Base-by-base conservation (phyloP, 257 asterid genomes). In the Misopates orontium region DNA sequence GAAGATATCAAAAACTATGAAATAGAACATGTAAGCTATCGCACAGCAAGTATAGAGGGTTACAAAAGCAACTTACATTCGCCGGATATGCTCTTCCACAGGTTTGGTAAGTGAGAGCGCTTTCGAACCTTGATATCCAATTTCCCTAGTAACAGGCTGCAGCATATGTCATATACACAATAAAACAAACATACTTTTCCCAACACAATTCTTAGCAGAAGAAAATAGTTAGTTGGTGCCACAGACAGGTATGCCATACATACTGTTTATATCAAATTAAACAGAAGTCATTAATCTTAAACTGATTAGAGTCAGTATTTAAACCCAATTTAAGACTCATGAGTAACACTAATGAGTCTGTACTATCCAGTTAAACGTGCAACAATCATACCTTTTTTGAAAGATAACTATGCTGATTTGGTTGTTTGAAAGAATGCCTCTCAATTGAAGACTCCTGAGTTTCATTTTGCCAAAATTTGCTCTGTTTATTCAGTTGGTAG, bases 21-120 rank as follows among this genome's bases (percentile, higher is more conserved):
- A 44, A 52, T 47, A n/a, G n/a, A 52, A 53, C 23, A 42, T 52
- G 15, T 12, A 45, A 14, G 13, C 8, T 15, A 18, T 41, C 36
- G 20, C 40, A 51, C 2, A 47, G 65, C 8, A 69, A 74, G 17
- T 20, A 8, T 8, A 58, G 63, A 32, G 25, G 49, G 48, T 11
- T 42, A 54, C 47, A 18, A 56, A 65, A 77, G 67, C 28, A 50
- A 76, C 96, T 81, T 79, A 93, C 98, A 77, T 68, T 77, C 71
- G 75, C 59, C 71, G 81, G 60, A 83, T 80, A 73, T 81, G 84
- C 56, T 72, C 90, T 57, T 74, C 76, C 23, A 71, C 77, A 2
- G 90, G 88, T 73, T 76, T 85, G 67, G 79, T 68, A 74, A 73
- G 65, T 13, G 75, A 67, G 64, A 68, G 73, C 64, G 78, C 62